Evolutionary conservation across 2,329 filamentous ascomycete genomes (phyloP).

Genomic region (Arthrinium puccinioides): DNA sequence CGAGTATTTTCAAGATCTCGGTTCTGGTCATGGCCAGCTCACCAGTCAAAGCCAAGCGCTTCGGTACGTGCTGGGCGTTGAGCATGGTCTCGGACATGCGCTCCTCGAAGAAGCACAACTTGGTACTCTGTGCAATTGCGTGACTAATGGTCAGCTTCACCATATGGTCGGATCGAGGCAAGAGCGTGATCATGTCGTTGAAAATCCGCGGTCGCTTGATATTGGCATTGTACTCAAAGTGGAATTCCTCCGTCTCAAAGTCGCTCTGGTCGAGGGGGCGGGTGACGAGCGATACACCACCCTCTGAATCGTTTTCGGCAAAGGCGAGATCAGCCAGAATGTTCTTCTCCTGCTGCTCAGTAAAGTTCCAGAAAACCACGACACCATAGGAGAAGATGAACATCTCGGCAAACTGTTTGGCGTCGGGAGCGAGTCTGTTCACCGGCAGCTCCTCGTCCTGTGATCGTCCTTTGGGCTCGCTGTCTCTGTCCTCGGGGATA

Average conservation of each 20-base stretch:
- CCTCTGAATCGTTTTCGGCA: conserved; percentile 60
- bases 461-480: background rate
- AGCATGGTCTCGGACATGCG: conserved; percentile 92
- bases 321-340: conserved; percentile 93
- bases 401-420: conserved; percentile 83
- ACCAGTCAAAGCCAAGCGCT: conserved; percentile 80
- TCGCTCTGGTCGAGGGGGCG: conserved; percentile 80
- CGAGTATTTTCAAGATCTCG: conserved; percentile 88
- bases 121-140: conserved; percentile 94
- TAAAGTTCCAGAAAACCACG: conserved; percentile 98
- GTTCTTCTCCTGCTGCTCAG: conserved; percentile 91
- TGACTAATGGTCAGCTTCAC: conserved; percentile 97
- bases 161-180: conserved; percentile 91
- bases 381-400: conserved; percentile 97
- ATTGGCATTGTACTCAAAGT: conserved; percentile 89
- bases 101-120: conserved; percentile 92
- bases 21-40: conserved; percentile 84
- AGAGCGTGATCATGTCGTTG: conserved; percentile 98
- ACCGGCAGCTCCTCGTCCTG: conserved; percentile 24
- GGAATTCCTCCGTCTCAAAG: conserved; percentile 96
- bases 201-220: conserved; percentile 87
- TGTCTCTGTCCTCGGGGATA: conserved; percentile 21
- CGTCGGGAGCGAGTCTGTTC: conserved; percentile 59
- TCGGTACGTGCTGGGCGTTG: conserved; percentile 86
- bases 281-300: conserved; percentile 61